Evolutionary conservation across 2,329 filamentous ascomycete genomes (phyloP).

Genomic region (Seiridium cupressi): DNA sequence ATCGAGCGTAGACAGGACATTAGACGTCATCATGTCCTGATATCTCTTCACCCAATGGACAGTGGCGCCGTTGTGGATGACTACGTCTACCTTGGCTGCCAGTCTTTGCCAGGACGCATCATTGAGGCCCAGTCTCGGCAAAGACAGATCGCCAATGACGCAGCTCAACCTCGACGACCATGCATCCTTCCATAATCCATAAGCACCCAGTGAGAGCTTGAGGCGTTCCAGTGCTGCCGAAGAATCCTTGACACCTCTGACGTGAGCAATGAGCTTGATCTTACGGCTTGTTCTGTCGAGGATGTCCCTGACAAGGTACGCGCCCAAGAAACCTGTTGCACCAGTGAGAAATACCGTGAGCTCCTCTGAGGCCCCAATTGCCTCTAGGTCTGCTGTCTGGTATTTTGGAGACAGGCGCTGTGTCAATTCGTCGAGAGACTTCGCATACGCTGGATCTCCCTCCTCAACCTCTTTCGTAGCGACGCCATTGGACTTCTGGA

Average conservation of each 20-base stretch:
- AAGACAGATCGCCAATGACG: conserved; percentile 71
- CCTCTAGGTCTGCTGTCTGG: conserved; percentile 24
- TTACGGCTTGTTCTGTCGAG: conserved; percentile 56
- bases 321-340: conserved; percentile 85
- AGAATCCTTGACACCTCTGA: conserved; percentile 64
- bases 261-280: conserved; percentile 69
- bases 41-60: conserved; percentile 85
- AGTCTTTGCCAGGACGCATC: conserved; percentile 64
- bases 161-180: conserved; percentile 66
- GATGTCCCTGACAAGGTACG: conserved; percentile 75
- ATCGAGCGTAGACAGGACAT: conserved; percentile 80
- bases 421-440: conserved; percentile 45
- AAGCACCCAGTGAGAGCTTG: conserved; percentile 66
- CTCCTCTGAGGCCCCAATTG: conserved; percentile 10
- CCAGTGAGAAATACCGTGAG: conserved; percentile 79
- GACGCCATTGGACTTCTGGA: conserved; percentile 23
- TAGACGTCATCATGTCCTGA: conserved; percentile 66
- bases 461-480: conserved; percentile 26
- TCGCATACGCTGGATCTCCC: conserved; percentile 45
- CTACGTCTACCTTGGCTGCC: conserved; percentile 63
- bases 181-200: conserved; percentile 72
- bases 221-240: conserved; percentile 64
- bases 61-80: conserved; percentile 80
- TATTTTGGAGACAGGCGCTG: conserved; percentile 36
- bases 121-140: conserved; percentile 72